Conservation (phyloP, 768 basidiomycete species). For the Thelephora aurantiotincta region DNA sequence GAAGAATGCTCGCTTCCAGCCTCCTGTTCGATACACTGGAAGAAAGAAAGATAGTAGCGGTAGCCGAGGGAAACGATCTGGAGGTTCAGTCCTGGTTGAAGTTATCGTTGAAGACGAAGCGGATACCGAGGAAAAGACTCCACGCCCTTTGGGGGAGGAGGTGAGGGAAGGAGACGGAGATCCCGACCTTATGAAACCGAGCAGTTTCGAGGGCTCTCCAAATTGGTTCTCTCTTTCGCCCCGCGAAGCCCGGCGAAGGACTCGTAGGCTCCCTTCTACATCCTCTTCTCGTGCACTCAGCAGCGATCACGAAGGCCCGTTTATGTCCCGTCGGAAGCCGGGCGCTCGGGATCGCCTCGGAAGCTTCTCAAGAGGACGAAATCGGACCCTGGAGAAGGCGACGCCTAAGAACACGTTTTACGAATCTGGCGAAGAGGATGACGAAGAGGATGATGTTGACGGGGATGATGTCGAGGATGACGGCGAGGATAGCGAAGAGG, state of each 20-base stretch:
- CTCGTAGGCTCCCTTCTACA: conserved; percentile 28
- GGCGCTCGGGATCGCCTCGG: conserved; percentile 10
- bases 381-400: conserved; percentile 9
- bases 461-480: conserved; percentile 18
- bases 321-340: conserved; percentile 17
- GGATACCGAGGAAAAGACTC: conserved; percentile 1
- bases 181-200: conserved; percentile 3
- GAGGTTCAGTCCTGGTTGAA: conserved; percentile 1
- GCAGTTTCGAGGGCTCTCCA: conserved; percentile 10
- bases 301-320: conserved; percentile 21
- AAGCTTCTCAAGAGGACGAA: conserved; percentile 6
- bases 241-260: conserved; percentile 30
- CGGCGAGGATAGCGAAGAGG: conserved; percentile 19
- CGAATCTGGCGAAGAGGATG: conserved; percentile 6
- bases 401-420: too few species aligned
- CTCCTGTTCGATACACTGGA: too few species aligned
- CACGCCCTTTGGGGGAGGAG: not conserved
- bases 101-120: conserved; percentile 7
- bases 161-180: conserved; percentile 11
- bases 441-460: conserved; percentile 17
- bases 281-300: not conserved
- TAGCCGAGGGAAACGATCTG: not conserved
- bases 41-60: conserved; percentile 10
- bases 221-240: conserved; percentile 44
- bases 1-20: conserved; percentile 10